Percentiles rank a stretch among this genome's conserved stretches.
Evolutionary conservation across 73 alveolate genomes (phyloP).

Genomic region (Stentor roeselii): DNA sequence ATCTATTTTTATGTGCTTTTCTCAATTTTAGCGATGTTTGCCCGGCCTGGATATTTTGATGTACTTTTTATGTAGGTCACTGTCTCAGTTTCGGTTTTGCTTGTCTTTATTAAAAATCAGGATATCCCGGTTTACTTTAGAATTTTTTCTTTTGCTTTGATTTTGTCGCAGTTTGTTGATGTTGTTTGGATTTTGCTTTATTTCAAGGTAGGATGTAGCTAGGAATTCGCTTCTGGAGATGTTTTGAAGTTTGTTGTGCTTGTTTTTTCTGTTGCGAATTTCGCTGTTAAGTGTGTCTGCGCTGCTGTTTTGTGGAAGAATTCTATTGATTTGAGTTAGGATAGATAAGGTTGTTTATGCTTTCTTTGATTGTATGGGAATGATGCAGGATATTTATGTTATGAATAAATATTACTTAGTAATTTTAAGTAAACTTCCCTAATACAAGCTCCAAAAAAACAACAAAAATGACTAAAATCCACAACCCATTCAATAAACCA

Average conservation of each 20-base stretch:
- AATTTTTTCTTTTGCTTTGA: neutral
- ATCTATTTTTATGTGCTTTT: neutral
- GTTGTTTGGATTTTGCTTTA: neutral
- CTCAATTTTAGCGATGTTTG: neutral
- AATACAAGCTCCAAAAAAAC: too few species aligned
- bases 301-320: constrained; percentile 23
- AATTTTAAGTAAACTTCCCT: too few species aligned
- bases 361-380: neutral
- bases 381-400: too few species aligned
- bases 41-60: neutral
- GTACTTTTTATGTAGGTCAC: constrained; percentile 11
- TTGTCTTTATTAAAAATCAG: neutral
- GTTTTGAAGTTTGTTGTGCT: neutral
- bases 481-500: too few species aligned
- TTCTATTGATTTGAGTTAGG: constrained; percentile 7
- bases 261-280: neutral
- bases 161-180: neutral
- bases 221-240: neutral
- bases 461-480: too few species aligned
- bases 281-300: neutral
- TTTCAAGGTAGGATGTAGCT: neutral
- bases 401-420: too few species aligned
- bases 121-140: neutral
- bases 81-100: neutral
- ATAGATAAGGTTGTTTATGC: neutral